phyloP scores from a whole-genome alignment of 352 stramenopile species.

The Peronosclerospora sorghi region DNA sequence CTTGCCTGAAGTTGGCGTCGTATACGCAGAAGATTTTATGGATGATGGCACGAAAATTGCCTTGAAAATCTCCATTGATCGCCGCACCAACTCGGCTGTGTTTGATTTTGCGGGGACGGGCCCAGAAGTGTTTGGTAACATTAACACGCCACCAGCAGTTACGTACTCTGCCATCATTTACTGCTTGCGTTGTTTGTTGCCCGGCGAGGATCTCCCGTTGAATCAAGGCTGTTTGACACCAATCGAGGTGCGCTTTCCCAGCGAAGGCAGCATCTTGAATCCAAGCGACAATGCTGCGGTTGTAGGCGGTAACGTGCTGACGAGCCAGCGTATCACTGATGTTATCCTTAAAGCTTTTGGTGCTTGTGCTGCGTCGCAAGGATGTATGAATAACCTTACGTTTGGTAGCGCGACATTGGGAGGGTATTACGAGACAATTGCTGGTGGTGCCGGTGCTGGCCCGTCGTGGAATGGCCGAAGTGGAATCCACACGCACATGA shows the following conservation, averaged over 20 bases:
- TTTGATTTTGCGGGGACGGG: conserved; percentile 98
- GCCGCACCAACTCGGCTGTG: conserved; percentile 73
- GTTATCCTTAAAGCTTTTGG: conserved; percentile 95
- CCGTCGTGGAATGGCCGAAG: conserved; percentile 93
- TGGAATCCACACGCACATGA: conserved; percentile 99
- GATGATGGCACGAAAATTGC: conserved; percentile 97
- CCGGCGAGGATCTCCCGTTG: conserved; percentile 90
- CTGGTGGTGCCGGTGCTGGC: conserved; percentile 92
- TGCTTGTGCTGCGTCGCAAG: conserved; percentile 94
- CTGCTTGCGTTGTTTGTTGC: conserved; percentile 92
- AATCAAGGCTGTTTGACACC: conserved; percentile 96
- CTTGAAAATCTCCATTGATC: conserved; percentile 94
- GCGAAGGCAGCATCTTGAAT: conserved; percentile 90
- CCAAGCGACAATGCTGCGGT: conserved; percentile 92
- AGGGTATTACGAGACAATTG: conserved; percentile 99
- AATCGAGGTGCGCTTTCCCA: conserved; percentile 94
- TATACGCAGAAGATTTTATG: conserved; percentile 96
- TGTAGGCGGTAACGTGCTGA: conserved; percentile 97
- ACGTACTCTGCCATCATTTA: conserved; percentile 99
- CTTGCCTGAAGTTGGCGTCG: conserved; percentile 72
- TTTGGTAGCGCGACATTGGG: conserved; percentile 92
- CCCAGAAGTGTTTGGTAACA: conserved; percentile 95
- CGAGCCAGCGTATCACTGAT: conserved; percentile 96
- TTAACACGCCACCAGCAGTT: conserved; percentile 96
- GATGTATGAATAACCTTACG: conserved; percentile 99